Evolutionary conservation across 768 basidiomycete genomes (phyloP), one percentile per base, ranked within the genome.

Genomic region (Postia placenta): DNA sequence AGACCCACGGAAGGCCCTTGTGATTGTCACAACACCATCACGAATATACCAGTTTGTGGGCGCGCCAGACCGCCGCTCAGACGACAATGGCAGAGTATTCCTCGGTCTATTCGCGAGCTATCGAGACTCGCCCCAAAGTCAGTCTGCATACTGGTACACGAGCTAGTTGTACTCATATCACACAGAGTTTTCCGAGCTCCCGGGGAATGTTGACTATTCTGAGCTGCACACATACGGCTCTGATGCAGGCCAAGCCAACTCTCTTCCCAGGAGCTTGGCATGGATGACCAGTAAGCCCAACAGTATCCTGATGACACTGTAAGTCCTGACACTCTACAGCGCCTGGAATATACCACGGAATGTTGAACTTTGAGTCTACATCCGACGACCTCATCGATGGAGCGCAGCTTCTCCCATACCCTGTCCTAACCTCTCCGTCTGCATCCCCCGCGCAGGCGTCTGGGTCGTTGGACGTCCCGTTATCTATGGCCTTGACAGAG

Each of bases 41-140:
- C 79, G 93, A 53, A 87, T 97, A 61, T 95, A 96, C 62, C 92
- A 97, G 62, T 91, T 95, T 53, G 74, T 81, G 41, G 92, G 93
- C 2, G 54, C 69, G 25, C 73, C 81, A 9, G 83, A 85, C 51
- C 75, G 76, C 43, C 78, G 79, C 51, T 70, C 79, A 15, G 91
- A 92, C 27, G 94, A 94, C 11, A 77, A 75, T 17, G 81, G 83
- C 11, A 80, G 84, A 56, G 74, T 89, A 42, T 92, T 94, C 62
- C 76, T 84, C 20, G 69, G 74, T 15, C 66, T 95, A 15, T 93
- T 96, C 59, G 74, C 78, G 33, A 65, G 71, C 15, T 92, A 92
- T 58, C 72, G 82, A 41, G 92, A 93, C 47, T 72, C 74, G 5
- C 78, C 83, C 17, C 92, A 92, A 17, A 95, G 94, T 95, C 55